Evolutionary conservation across 352 stramenopile genomes (phyloP), one percentile per base, ranked within the genome.

Genomic region (Phytophthora sp.): DNA sequence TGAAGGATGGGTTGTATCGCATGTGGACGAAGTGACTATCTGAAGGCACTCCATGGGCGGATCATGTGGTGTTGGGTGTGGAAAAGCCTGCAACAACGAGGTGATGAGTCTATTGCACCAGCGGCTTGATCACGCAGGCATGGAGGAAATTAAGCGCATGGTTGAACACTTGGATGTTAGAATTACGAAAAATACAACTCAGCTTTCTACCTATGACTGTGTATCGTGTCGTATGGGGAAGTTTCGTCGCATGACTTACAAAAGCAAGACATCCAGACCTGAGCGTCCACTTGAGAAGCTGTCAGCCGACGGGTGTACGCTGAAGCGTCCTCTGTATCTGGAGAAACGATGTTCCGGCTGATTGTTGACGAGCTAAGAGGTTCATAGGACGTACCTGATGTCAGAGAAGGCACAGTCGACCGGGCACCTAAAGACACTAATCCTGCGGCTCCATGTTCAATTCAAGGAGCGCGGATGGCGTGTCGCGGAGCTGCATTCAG

Each of bases 311-410:
- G 20, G 57, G 3, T 69, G 60, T 18, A 33, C 45, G 6, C 1
- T 71, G 1, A 56, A 66, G 13, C 2, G 47, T 6, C 23, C 30
- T 35, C 42, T 5, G 42, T 61, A 9, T 27, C 35, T 5, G 50
- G 52, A 8, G 46, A 50, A 3, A 69, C 36, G 1, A 59, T 63
- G 33, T 57, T 70, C 6, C 21, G 70, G 27, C 15, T 74, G 7
- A 27, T 62, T 29, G 49, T 66, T 7, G 46, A 66, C 38, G 66
- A 69, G 66, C 2, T 69, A 45, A 27, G 59, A 63, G 55, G n/a
- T n/a, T n/a, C n/a, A n/a, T n/a, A 63, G 58, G 54, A 39, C 18
- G 12, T 74, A 59, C 18, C 45, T 31, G 2, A 0, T n/a, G n/a
- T n/a, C n/a, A 7, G 2, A 39, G 33, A 39, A 39, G 11, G 6